phyloP scores from a whole-genome alignment of 345 rosid species.

The Syzygium oleosum region DNA sequence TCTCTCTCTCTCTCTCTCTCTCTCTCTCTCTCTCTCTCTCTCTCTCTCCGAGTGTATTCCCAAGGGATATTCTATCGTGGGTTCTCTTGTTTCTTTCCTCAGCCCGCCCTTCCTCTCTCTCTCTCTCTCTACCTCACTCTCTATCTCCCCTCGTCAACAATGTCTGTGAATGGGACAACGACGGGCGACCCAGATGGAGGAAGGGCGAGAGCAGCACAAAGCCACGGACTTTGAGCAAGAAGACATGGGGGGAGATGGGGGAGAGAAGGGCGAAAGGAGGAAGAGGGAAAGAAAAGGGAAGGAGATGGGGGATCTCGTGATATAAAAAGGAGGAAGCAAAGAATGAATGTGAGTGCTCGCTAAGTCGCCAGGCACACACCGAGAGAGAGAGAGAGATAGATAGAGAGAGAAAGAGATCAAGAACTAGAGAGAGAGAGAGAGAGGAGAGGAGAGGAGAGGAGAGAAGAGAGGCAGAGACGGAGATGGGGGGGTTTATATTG shows the following conservation, averaged over 20 bases:
- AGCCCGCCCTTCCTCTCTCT: background rate
- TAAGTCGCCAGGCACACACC: background rate
- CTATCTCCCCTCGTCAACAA: constrained; percentile 12
- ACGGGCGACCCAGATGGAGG: constrained; percentile 1
- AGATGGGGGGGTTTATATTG: background rate
- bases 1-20: too few species aligned
- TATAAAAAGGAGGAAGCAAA: constrained; percentile 8
- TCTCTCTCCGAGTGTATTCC: background rate
- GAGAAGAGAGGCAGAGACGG: background rate
- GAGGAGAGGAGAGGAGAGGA: background rate
- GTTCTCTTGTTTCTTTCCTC: background rate
- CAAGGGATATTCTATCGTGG: background rate
- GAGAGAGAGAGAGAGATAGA: background rate
- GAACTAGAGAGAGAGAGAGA: background rate
- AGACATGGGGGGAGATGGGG: background rate
- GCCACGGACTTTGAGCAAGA: background rate
- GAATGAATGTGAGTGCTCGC: constrained; percentile 8
- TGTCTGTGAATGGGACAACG: constrained; percentile 15
- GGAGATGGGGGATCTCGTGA: constrained; percentile 17
- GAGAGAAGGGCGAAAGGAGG: background rate
- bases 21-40: too few species aligned
- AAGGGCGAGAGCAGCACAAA: background rate
- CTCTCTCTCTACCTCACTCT: background rate
- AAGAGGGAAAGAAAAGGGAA: background rate
- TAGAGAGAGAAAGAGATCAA: background rate